Evolutionary conservation across 75 land plant species (phyloP), one percentile per base, ranked within the genome.

Genomic region (Selaginella tamariscina): DNA sequence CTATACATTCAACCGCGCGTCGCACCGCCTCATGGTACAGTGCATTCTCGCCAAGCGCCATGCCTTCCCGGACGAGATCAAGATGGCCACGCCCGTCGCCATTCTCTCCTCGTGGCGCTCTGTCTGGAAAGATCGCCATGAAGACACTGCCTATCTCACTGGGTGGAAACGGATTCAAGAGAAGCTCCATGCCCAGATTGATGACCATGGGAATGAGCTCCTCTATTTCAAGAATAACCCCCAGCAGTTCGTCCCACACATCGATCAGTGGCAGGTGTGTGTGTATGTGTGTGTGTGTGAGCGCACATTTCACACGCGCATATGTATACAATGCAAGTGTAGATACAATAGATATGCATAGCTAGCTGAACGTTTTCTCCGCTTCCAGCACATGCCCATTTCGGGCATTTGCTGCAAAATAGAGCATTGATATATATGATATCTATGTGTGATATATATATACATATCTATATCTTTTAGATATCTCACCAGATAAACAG

Each of bases 151-250:
- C 0, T 88, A 88, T 64, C 2, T 76, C 39, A 88, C 93, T 1
- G 93, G 86, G 28, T 88, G 93, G 93, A 88, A 88, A 73, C 76
- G 93, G 30, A 86, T 88, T 44, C 93, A 88, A 84, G 93, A 88
- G 60, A 88, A 86, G 83, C 86, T 88, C 64, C 24, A 65, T 22
- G 84, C 86, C 20, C 75, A 56, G 29, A 60, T 72, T 60, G 81
- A 77, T 62, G 69, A 29, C 26, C 29, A 54, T 30, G 85, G 82
- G 65, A 71, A 69, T 31, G 68, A 73, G 21, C 65, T 72, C 28
- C 80, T 88, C 55, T 82, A 71, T 60, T 88, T 88, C 71, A 88
- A 88, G 77, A 83, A 72, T 70, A 86, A 83, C 65, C 67, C 85
- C 0, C 70, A 77, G 54, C 93, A 86, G 70, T 82, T 33, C 20